phyloP scores from a whole-genome alignment of 2,329 filamentous ascomycete species.

The Clonostachys solani region DNA sequence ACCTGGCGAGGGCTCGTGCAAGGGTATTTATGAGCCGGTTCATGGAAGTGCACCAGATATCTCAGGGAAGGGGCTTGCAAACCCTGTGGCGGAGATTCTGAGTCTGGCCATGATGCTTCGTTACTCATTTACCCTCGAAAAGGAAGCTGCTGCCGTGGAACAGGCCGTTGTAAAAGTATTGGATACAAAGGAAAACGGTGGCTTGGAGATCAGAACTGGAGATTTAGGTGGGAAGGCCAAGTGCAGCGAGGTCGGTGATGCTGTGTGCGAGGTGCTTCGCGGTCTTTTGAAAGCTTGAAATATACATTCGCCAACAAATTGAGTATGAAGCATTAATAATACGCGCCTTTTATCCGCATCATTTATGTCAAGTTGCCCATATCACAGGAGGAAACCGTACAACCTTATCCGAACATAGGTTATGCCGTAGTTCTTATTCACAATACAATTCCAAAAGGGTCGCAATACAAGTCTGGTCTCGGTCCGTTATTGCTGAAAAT shows the following conservation, averaged over 20 bases:
- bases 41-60: constrained; percentile 73
- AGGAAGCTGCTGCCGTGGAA: constrained; percentile 60
- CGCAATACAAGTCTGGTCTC: too few relatives aligned
- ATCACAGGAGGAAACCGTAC: too few relatives aligned
- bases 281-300: too few relatives aligned
- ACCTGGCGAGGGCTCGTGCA: constrained; percentile 32
- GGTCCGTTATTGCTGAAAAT: too few relatives aligned
- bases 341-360: too few relatives aligned
- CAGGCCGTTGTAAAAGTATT: constrained; percentile 60
- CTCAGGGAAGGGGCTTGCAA: constrained; percentile 66
- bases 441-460: too few relatives aligned
- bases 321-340: too few relatives aligned
- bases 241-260: constrained; percentile 66
- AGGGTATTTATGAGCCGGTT: constrained; percentile 75
- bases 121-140: constrained; percentile 61
- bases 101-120: constrained; percentile 72
- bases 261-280: constrained; percentile 18
- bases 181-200: constrained; percentile 39
- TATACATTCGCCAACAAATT: too few relatives aligned
- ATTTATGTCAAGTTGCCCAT: too few relatives aligned
- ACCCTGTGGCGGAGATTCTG: constrained; percentile 68
- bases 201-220: constrained; percentile 50
- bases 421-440: too few relatives aligned
- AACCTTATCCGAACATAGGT: too few relatives aligned
- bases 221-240: constrained; percentile 62